phyloP scores from a whole-genome alignment of 2,329 filamentous ascomycete genomes.

The Aspergillus phoenicis region DNA sequence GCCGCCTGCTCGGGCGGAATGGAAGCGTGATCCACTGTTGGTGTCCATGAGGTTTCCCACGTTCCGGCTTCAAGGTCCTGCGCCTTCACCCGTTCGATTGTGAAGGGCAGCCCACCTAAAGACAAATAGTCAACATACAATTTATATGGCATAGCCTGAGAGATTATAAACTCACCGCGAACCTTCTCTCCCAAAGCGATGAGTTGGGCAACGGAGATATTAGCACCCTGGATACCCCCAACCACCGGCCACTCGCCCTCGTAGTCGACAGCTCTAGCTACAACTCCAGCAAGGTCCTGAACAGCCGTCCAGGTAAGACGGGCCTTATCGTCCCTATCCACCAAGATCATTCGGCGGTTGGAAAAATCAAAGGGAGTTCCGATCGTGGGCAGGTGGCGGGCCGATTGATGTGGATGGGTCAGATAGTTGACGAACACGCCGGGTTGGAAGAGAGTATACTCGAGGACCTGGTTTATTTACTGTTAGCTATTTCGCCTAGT shows the following conservation, averaged over 20 bases:
- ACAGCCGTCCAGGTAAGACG: neutral
- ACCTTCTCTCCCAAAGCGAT: constrained; percentile 2
- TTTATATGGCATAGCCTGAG: too few relatives aligned
- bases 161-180: neutral
- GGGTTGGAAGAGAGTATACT: constrained; percentile 17
- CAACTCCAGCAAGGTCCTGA: constrained; percentile 6
- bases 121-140: too few relatives aligned
- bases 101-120: neutral
- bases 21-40: constrained; percentile 7
- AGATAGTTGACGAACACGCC: constrained; percentile 12
- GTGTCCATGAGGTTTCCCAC: constrained; percentile 8
- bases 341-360: constrained; percentile 4
- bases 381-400: neutral
- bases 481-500: neutral
- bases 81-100: neutral
- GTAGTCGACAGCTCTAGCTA: constrained; percentile 5
- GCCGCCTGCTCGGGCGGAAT: constrained; percentile 4
- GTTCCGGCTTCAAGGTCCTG: neutral
- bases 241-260: constrained; percentile 15
- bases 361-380: constrained; percentile 4
- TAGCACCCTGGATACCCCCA: constrained; percentile 3
- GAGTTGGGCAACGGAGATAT: neutral
- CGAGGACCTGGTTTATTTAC: constrained; percentile 1
- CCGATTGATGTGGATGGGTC: constrained; percentile 3
- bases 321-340: neutral